phyloP scores from a whole-genome alignment of 345 rosid species.

The Bruguiera gymnorhiza region DNA sequence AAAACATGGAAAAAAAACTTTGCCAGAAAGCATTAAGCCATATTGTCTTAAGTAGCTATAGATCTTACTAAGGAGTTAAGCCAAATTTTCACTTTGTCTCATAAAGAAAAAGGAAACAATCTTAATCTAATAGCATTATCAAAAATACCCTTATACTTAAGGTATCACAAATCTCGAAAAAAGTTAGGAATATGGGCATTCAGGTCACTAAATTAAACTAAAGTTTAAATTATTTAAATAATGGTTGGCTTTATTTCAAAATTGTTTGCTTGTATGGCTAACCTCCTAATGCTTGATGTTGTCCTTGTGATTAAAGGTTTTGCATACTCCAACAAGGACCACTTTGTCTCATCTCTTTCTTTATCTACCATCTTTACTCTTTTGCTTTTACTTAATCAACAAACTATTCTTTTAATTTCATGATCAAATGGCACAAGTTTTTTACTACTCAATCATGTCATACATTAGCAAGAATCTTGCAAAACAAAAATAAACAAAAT shows the following conservation, averaged over 20 bases:
- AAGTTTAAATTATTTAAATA: neutral
- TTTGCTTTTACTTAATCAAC: too few species aligned
- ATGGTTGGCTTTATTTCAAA: neutral
- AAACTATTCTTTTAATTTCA: too few species aligned
- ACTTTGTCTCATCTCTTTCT: too few species aligned
- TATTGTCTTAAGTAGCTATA: neutral
- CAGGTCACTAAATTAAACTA: neutral
- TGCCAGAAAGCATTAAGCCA: neutral
- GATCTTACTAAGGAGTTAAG: neutral
- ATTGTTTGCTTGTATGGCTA: neutral
- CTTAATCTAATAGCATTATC: neutral
- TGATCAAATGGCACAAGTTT: too few species aligned
- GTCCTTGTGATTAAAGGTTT: too few species aligned
- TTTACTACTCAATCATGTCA: too few species aligned
- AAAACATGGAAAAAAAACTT: neutral
- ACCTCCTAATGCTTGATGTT: neutral
- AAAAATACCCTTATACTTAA: neutral
- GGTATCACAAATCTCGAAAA: neutral
- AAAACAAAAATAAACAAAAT: too few species aligned
- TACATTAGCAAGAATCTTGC: too few species aligned
- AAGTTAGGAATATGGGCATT: neutral
- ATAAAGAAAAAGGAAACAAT: neutral
- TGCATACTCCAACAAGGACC: too few species aligned
- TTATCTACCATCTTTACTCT: too few species aligned
- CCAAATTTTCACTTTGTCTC: neutral